Evolutionary conservation across 148 eudicot genomes (phyloP), one percentile per base, ranked within the genome.

Genomic region (Arbutus unedo): DNA sequence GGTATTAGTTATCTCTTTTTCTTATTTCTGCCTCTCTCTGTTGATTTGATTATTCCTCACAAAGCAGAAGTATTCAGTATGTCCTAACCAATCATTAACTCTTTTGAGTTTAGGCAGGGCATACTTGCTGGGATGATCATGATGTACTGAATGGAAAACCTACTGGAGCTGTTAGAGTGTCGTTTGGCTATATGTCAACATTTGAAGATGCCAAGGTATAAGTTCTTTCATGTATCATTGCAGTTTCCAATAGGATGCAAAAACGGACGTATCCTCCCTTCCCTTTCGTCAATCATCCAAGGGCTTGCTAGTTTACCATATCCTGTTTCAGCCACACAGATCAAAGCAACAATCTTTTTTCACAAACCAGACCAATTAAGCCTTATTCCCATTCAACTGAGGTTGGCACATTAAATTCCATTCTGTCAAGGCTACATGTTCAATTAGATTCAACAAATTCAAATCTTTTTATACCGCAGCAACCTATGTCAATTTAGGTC

Each of bases 141-240:
- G 99, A 96, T 83, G 85, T 96, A 79, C 84, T 96, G 45, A 74
- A 91, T 84, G 99, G 99, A 72, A 93, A 96, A 87, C 99, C 99
- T 82, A 96, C 99, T 57, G 99, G 99, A 83, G 99, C 98, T 71
- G 94, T 94, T 83, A 91, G 99, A 86, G 93, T 93, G 77, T 96
- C 99, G 7, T 93, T 96, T 85, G 98, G 99, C 51, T 94, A 96
- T 88, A 94, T 96, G 98, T 96, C 99, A 75, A 93, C 95, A 66
- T 96, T 92, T 88, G 99, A 94, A 90, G 99, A 96, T 83, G 92
- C 93, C 66, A 89, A 83, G 99, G 99, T 96, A 92, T 68, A 83
- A 56, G 45, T 9, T 47, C 23, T 76, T 81, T 77, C 31, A 47
- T 18, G 5, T 53, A 18, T 11, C 38, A 45, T 79, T 55, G 14